Evolutionary conservation across 129 eudicot genomes (phyloP).

Genomic region (Artemisia argyi): DNA sequence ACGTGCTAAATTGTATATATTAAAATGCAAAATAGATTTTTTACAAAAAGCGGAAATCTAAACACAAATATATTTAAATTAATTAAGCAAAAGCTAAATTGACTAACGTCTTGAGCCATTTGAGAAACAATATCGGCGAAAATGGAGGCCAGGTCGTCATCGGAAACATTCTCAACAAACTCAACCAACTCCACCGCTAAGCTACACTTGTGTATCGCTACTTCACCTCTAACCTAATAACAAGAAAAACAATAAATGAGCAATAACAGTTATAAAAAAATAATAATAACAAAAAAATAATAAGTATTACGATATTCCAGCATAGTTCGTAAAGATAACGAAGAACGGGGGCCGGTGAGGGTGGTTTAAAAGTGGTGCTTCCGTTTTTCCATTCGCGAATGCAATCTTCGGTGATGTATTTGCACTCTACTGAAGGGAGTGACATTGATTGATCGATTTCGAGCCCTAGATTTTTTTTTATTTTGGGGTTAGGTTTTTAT

Average conservation of each 20-base stretch:
- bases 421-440: slow-evolving; percentile 68
- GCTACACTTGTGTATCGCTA: slow-evolving; percentile 88
- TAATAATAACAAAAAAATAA: background rate
- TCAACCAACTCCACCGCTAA: slow-evolving; percentile 74
- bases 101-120: slow-evolving; percentile 95
- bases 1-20: background rate
- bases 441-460: slow-evolving; percentile 38
- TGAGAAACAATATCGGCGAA: slow-evolving; percentile 89
- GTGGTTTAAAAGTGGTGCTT: slow-evolving; percentile 54
- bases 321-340: slow-evolving; percentile 90
- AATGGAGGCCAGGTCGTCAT: slow-evolving; percentile 61
- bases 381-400: slow-evolving; percentile 71
- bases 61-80: too few species aligned
- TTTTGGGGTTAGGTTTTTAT: too few species aligned
- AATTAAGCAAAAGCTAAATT: background rate
- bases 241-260: background rate
- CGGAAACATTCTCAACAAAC: slow-evolving; percentile 49
- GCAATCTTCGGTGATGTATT: slow-evolving; percentile 69
- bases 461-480: slow-evolving; percentile 26
- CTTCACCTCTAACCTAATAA: slow-evolving; percentile 76
- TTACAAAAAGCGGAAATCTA: background rate
- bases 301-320: slow-evolving; percentile 66
- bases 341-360: slow-evolving; percentile 54
- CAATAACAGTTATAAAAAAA: background rate
- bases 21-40: background rate